Base-by-base conservation (phyloP, 1,284 basidiomycete genomes). In the Cutaneotrichosporon mucoides region DNA sequence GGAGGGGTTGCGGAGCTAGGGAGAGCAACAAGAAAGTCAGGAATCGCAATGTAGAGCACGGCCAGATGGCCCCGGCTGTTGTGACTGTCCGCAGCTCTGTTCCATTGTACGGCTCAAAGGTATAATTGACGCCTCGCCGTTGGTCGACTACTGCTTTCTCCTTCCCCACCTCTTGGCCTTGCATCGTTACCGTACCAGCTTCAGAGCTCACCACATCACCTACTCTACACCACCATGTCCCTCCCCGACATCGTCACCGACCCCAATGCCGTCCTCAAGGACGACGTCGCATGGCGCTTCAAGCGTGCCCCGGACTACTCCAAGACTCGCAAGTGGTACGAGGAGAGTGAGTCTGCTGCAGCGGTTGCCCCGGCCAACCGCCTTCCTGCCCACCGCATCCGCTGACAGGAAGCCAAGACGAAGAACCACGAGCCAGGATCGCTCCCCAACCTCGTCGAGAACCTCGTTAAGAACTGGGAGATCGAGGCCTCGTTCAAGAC, bases 401-500 rank as follows among this genome's bases (percentile, higher is more conserved):
- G 8, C 38, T 40, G 38, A 40, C 38, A 33, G 37, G n/a, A 38
- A 62, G 61, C 57, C 46, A 59, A 59, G 61, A 47, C 42, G 36
- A 48, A 38, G 55, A 46, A 24, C n/a, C 57, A 58, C 55, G 55
- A 41, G 33, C 54, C 54, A 5, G 61, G 61, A 2, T 62, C 61
- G 50, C 61, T 62, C 43, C 45, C 53, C 46, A 45, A 48, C 42
- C 59, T 62, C 53, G 61, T 59, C 43, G 52, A 53, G 52, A 62
- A 62, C 57, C 55, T 62, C 16, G 61, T 62, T 24, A 62, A 62
- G 61, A 62, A 62, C 61, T 62, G 61, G 61, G 61, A 62, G 52
- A 62, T 62, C 38, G 61, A 62, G 61, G 61, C 61, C 5, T 59
- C 57, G 33, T 62, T 53, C 61, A 62, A 62, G 61, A 62, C 61